Percentiles rank a stretch among this genome's conserved stretches.
phyloP scores from a whole-genome alignment of 805 yeast genomes.

The Komagataella mondaviorum region DNA sequence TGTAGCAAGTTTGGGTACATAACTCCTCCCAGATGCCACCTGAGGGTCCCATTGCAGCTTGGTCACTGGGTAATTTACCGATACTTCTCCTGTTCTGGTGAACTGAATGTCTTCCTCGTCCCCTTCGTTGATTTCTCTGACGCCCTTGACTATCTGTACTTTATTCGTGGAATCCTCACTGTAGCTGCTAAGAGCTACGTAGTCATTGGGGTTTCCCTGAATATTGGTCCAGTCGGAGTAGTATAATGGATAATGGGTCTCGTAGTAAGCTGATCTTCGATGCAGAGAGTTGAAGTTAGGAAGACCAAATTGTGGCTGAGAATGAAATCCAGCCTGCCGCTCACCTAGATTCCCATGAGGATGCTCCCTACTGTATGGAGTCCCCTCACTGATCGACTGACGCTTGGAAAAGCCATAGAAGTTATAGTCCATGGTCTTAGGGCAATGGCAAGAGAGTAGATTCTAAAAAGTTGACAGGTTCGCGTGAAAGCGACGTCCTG shows the following conservation, averaged over 20 bases:
- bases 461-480: background rate
- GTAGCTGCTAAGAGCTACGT: conserved; percentile 61
- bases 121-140: conserved; percentile 8
- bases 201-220: conserved; percentile 23
- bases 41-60: conserved; percentile 62
- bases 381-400: background rate
- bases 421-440: conserved; percentile 2
- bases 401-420: conserved; percentile 3
- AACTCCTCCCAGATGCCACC: conserved; percentile 13
- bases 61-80: conserved; percentile 57
- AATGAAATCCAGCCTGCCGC: conserved; percentile 5
- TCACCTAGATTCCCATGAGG: background rate
- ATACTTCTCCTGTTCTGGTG: conserved; percentile 33
- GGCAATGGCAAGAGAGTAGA: background rate
- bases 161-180: conserved; percentile 67
- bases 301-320: conserved; percentile 10
- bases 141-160: conserved; percentile 35
- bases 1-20: conserved; percentile 41
- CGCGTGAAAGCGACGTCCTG: background rate
- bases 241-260: conserved; percentile 34
- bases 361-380: background rate
- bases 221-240: conserved; percentile 37
- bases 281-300: background rate
- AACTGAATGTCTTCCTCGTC: conserved; percentile 21
- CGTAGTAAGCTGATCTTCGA: conserved; percentile 26